Evolutionary conservation across 176 grass and related monocot genomes (phyloP), one percentile per base, ranked within the genome.

Genomic region (Tuctoria greenei): DNA sequence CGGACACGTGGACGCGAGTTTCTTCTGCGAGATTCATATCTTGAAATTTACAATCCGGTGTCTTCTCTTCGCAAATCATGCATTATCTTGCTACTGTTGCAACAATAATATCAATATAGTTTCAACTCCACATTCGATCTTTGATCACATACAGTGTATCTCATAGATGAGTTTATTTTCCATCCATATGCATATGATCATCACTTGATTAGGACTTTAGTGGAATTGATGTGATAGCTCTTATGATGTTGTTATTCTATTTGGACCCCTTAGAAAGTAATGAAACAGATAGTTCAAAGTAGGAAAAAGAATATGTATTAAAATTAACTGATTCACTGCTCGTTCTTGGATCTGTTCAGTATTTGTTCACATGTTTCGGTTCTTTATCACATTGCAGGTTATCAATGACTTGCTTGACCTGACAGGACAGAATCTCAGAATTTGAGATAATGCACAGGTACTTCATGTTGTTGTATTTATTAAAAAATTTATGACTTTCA

Each of bases 11-110:
- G 95, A 44, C 86, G 91, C 67, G 95, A 98, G 66, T 98, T 98
- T 92, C 95, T 98, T 88, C 82, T 98, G 68, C 95, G 95, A 52
- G 95, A 94, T 76, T 98, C 95, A 44, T 98, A 98, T 77, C 88
- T 98, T 86, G 95, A 98, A 90, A 98, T 98, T 84, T 98, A 98
- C 75, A 98, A 98, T 73, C 91, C 93, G 95, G 95, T 98, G 81
- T 78, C 24, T 61, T 81, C 40, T 90, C 65, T 31, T 61, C 7
- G 69, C 67, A 78, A 67, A 41, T 13, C 44, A 18, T 71, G 34
- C 42, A 78, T 82, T 67, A 78, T 13, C 37, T 87, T 78, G 18
- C 42, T 78, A 66, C 34, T 66, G 7, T 40, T 67, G 41, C 24
- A 73, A 73, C 24, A 43, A 0, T 8, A 73, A 51, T 18, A 60